These are phyloP conservation scores for Rubia balearica DNA, from an alignment of 305 asterid species.

Conservation along the genomic window DNA sequence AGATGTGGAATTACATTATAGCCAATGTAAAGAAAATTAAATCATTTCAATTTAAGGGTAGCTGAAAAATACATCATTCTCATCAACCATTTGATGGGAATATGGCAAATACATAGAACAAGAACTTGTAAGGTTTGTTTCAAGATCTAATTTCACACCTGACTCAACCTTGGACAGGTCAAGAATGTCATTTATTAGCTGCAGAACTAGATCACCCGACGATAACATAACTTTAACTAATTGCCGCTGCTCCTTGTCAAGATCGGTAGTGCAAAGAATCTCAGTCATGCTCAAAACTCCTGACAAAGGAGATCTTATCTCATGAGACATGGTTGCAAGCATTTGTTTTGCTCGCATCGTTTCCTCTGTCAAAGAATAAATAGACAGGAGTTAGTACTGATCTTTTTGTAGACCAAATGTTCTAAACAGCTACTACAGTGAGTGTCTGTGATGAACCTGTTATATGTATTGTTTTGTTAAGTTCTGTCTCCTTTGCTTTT, in stretches of 20 bases:
- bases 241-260: conserved; percentile 73
- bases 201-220: conserved; percentile 87
- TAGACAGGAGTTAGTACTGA: conserved; percentile 6
- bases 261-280: conserved; percentile 71
- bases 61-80: neutral
- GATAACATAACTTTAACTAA: conserved; percentile 72
- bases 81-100: neutral
- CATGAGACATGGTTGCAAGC: conserved; percentile 97
- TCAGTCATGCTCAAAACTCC: conserved; percentile 95
- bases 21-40: neutral
- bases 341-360: conserved; percentile 93
- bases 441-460: conserved; percentile 41
- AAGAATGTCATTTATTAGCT: conserved; percentile 79
- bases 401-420: conserved; percentile 8
- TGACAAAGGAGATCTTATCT: conserved; percentile 87
- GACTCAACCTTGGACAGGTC: conserved; percentile 95
- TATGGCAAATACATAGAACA: neutral
- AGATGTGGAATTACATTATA: neutral
- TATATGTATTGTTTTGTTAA: conserved; percentile 79
- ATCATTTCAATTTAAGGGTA: neutral
- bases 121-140: neutral
- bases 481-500: conserved; percentile 89
- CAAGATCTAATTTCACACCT: conserved; percentile 37
- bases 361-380: conserved; percentile 53
- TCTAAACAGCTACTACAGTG: conserved; percentile 7